Conservation (phyloP, 2,329 filamentous ascomycete species). For the Mariannaea elegans region DNA sequence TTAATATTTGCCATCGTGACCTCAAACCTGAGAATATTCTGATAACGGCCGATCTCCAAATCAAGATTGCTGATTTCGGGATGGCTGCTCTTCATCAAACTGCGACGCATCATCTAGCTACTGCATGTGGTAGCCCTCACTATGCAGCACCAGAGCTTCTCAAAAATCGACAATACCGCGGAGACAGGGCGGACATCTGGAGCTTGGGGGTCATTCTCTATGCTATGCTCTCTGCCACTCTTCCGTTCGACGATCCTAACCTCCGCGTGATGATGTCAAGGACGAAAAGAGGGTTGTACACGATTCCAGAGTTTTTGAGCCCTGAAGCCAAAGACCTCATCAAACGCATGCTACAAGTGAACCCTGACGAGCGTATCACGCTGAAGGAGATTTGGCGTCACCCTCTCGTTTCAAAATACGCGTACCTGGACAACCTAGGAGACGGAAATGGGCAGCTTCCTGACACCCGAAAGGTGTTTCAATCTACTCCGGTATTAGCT, state of each 20-base stretch:
- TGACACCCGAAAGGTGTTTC: conserved; percentile 68
- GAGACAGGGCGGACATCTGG: conserved; percentile 92
- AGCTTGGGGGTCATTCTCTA: conserved; percentile 91
- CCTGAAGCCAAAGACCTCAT: conserved; percentile 81
- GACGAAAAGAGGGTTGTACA: conserved; percentile 67
- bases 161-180: conserved; percentile 78
- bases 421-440: conserved; percentile 75
- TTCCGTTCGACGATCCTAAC: conserved; percentile 81
- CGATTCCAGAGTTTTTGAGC: conserved; percentile 70
- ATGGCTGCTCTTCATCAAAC: conserved; percentile 94
- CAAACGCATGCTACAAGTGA: conserved; percentile 77
- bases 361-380: conserved; percentile 81
- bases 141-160: conserved; percentile 96
- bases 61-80: conserved; percentile 97
- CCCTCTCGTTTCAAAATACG: conserved; percentile 85
- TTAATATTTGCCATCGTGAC: conserved; percentile 96
- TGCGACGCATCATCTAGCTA: conserved; percentile 79
- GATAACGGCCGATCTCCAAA: conserved; percentile 75
- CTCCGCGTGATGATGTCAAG: conserved; percentile 69
- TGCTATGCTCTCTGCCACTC: conserved; percentile 82
- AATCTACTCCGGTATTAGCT: conserved; percentile 64
- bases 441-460: conserved; percentile 62
- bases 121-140: conserved; percentile 94
- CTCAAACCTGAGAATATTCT: conserved; percentile 98
- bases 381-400: conserved; percentile 88